Percentiles rank a stretch among this genome's conserved stretches.
phyloP scores from a whole-genome alignment of 805 yeast genomes.

The Saccharomyces mikatae region DNA sequence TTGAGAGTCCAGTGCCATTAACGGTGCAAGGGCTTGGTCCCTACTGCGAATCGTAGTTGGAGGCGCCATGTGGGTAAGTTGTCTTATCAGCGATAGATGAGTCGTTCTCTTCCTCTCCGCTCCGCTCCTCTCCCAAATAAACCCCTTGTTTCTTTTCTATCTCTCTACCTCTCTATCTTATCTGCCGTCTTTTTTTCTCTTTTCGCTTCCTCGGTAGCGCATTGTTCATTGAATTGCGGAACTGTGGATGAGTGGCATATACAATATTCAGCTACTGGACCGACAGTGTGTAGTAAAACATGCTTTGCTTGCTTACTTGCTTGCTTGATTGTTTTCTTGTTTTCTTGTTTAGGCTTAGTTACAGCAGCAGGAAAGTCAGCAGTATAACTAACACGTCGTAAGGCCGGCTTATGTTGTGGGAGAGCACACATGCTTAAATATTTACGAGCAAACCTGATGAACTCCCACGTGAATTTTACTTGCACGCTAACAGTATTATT shows the following conservation, averaged over 20 bases:
- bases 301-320: too few species aligned
- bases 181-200: not conserved
- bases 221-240: not conserved
- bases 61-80: constrained; percentile 37
- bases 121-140: not conserved
- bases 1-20: not conserved
- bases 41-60: constrained; percentile 38
- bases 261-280: not conserved
- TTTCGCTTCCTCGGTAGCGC: not conserved
- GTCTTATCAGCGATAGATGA: not conserved
- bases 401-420: too few species aligned
- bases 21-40: constrained; percentile 25
- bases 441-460: too few species aligned
- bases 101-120: not conserved
- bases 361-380: too few species aligned
- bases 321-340: too few species aligned
- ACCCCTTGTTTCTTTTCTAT: not conserved
- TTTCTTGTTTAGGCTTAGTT: too few species aligned
- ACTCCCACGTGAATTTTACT: too few species aligned
- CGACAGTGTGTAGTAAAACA: not conserved
- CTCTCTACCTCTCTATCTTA: not conserved
- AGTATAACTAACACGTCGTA: too few species aligned
- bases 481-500: not conserved
- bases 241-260: not conserved
- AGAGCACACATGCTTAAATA: too few species aligned